phyloP scores from a whole-genome alignment of 345 rosid genomes.

The thale cress (Arabidopsis thaliana) region DNA sequence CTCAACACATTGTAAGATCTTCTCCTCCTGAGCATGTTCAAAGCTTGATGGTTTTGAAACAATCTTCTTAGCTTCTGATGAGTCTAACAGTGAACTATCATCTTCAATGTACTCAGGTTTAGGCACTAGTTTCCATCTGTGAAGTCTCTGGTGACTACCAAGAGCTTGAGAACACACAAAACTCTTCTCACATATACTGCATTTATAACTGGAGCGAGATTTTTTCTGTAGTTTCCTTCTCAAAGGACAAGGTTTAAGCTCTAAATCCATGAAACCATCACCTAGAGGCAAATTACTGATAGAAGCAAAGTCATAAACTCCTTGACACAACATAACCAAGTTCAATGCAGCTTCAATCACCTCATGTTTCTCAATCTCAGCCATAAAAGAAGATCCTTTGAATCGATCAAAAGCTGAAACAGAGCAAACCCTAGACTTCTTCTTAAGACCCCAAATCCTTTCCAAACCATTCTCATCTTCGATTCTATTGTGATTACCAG shows the following conservation, averaged over 20 bases:
- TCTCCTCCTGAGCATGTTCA: constrained; percentile 10
- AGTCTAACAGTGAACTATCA: neutral
- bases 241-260: neutral
- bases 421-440: constrained; percentile 2
- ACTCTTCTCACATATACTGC: constrained; percentile 19
- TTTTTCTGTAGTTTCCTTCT: neutral
- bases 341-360: constrained; percentile 34
- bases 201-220: neutral
- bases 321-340: constrained; percentile 33
- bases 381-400: constrained; percentile 17
- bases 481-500: neutral
- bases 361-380: constrained; percentile 30
- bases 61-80: neutral
- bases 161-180: constrained; percentile 28
- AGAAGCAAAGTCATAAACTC: constrained; percentile 19
- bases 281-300: neutral
- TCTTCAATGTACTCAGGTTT: neutral
- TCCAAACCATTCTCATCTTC: neutral
- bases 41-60: constrained; percentile 12
- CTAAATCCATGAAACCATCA: constrained; percentile 17
- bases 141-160: constrained; percentile 27
- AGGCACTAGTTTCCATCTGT: neutral
- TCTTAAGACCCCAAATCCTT: neutral
- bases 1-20: neutral
- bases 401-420: neutral